phyloP scores from a whole-genome alignment of 2,329 filamentous ascomycete genomes.

The Penicillium palitans region DNA sequence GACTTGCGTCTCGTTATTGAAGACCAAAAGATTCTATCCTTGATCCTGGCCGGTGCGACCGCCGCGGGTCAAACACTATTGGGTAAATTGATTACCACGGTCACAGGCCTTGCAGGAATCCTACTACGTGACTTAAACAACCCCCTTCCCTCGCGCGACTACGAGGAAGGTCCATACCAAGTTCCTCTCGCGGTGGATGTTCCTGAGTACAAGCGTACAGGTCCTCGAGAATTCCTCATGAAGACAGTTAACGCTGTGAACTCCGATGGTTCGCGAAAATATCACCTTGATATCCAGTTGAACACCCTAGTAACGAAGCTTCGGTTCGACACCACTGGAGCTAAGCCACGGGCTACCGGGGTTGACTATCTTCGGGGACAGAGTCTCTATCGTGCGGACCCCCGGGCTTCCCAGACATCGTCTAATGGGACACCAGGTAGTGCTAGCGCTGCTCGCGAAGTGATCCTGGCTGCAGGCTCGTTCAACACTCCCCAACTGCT shows the following conservation, averaged over 20 bases:
- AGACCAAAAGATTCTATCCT: conserved; percentile 56
- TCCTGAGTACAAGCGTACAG: conserved; percentile 51
- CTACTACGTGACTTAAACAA: conserved; percentile 56
- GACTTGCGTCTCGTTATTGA: conserved; percentile 53
- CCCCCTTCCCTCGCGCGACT: conserved; percentile 48
- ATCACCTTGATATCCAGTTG: conserved; percentile 56
- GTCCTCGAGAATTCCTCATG: conserved; percentile 58
- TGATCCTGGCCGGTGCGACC: conserved; percentile 54
- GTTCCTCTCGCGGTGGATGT: conserved; percentile 58
- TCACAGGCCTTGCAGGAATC: conserved; percentile 48
- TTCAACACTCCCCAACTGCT: conserved; percentile 65
- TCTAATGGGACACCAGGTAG: conserved; percentile 39
- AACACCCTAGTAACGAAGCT: conserved; percentile 50
- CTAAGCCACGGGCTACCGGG: conserved; percentile 45
- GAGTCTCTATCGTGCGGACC: conserved; percentile 49
- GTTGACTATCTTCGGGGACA: conserved; percentile 51
- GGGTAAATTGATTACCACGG: conserved; percentile 42
- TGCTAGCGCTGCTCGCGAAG: conserved; percentile 43
- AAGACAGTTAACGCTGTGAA: conserved; percentile 52
- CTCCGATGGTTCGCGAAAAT: conserved; percentile 53
- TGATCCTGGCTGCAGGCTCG: conserved; percentile 52
- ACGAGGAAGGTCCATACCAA: conserved; percentile 54
- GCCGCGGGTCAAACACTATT: conserved; percentile 50
- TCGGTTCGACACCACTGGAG: conserved; percentile 40
- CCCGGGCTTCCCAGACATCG: conserved; percentile 31